Evolutionary conservation across 805 yeast genomes (phyloP).

Genomic region (Allodekkera sacchari): DNA sequence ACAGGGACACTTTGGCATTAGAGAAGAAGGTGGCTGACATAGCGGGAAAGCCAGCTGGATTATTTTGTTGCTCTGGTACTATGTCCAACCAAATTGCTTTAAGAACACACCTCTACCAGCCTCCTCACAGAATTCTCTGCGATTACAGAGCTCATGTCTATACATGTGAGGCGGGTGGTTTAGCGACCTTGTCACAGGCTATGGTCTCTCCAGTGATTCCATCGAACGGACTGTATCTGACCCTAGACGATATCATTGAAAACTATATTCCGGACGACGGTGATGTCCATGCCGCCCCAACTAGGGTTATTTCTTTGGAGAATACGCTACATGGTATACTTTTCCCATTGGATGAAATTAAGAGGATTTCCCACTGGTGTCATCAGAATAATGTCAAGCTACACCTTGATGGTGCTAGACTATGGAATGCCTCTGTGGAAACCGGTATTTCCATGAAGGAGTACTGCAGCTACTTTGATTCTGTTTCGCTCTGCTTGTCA

Average conservation of each 20-base stretch:
- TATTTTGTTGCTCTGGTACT: slow-evolving; percentile 85
- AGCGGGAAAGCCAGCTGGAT: slow-evolving; percentile 74
- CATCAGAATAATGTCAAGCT: slow-evolving; percentile 46
- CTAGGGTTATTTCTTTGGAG: slow-evolving; percentile 75
- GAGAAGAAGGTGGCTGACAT: slow-evolving; percentile 57
- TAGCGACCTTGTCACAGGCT: slow-evolving; percentile 83
- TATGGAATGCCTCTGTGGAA: slow-evolving; percentile 82
- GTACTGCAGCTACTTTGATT: slow-evolving; percentile 72
- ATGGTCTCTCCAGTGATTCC: slow-evolving; percentile 85
- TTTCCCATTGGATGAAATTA: slow-evolving; percentile 71
- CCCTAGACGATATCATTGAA: slow-evolving; percentile 70
- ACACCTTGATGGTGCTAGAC: slow-evolving; percentile 93
- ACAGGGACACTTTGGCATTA: slow-evolving; percentile 54
- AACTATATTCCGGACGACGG: slow-evolving; percentile 62
- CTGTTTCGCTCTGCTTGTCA: slow-evolving; percentile 84
- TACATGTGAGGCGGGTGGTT: slow-evolving; percentile 83
- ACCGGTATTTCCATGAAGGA: slow-evolving; percentile 61
- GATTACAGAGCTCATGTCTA: slow-evolving; percentile 83
- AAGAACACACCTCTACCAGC: slow-evolving; percentile 66
- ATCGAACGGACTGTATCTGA: slow-evolving; percentile 63
- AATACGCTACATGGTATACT: slow-evolving; percentile 82
- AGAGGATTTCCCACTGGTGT: slow-evolving; percentile 64
- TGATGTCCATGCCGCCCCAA: slow-evolving; percentile 85
- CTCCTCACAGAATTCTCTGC: slow-evolving; percentile 80
- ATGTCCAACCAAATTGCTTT: slow-evolving; percentile 82